These are phyloP conservation scores for Arthromyces matolae DNA, from an alignment of 768 basidiomycete genomes.

Conservation along the genomic window DNA sequence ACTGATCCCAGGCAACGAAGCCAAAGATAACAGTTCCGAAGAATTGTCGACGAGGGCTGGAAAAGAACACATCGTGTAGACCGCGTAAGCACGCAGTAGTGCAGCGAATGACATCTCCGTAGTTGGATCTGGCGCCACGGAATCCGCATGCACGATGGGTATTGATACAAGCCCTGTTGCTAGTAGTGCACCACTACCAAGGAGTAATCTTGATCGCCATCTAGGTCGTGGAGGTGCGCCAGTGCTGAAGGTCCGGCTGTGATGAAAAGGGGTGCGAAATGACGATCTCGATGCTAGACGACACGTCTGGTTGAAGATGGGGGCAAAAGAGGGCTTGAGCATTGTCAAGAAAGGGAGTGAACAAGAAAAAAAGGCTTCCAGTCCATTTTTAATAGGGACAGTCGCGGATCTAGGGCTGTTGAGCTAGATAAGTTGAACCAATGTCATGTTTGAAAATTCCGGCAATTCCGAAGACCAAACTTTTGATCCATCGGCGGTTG, in stretches of 20 bases:
- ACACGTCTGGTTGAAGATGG: background rate
- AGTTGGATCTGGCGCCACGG: conserved; percentile 9
- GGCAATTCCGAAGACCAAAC: conserved; percentile 1
- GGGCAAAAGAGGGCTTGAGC: background rate
- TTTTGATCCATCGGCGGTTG: too few relatives aligned
- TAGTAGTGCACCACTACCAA: conserved; percentile 13
- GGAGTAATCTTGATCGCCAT: conserved; percentile 5
- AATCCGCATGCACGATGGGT: conserved; percentile 14
- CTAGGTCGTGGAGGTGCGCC: background rate
- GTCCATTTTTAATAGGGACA: conserved; percentile 2
- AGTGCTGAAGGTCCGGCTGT: conserved; percentile 11
- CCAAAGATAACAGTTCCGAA: conserved; percentile 57
- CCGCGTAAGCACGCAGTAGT: conserved; percentile 71
- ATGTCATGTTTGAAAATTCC: background rate
- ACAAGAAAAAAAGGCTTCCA: background rate
- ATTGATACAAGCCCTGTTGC: conserved; percentile 14
- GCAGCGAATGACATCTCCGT: conserved; percentile 27
- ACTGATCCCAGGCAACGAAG: conserved; percentile 55
- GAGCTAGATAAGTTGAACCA: background rate
- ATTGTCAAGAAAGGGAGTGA: conserved; percentile 9
- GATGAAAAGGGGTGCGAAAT: background rate
- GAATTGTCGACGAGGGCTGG: conserved; percentile 75
- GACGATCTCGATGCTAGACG: conserved; percentile 1
- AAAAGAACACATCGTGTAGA: conserved; percentile 78
- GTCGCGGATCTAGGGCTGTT: conserved; percentile 6